phyloP scores from a whole-genome alignment of 768 basidiomycete genomes.

The Gautieria morchelliformis region DNA sequence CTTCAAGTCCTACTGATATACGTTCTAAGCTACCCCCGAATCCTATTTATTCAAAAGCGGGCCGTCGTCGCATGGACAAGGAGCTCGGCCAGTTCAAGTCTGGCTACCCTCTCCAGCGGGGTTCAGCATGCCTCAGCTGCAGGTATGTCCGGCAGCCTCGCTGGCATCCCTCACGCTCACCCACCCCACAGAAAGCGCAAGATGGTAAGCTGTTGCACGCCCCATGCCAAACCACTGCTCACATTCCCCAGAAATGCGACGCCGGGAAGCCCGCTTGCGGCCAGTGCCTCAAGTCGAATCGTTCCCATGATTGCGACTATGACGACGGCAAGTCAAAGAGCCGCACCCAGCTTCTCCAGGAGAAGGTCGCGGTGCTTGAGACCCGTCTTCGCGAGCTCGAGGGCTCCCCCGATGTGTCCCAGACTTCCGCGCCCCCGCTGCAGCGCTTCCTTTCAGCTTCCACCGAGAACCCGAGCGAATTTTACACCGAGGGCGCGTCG shows the following conservation, averaged over 20 bases:
- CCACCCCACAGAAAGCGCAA: conserved; percentile 27
- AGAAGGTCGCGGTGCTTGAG: conserved; percentile 46
- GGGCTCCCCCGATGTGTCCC: conserved; percentile 21
- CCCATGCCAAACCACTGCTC: neutral
- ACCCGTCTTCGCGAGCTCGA: conserved; percentile 46
- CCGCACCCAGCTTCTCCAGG: conserved; percentile 47
- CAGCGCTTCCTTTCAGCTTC: conserved; percentile 12
- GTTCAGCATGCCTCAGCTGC: conserved; percentile 36
- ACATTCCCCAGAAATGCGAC: conserved; percentile 45
- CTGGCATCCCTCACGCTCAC: conserved; percentile 1
- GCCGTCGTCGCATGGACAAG: conserved; percentile 7
- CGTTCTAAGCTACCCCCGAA: neutral
- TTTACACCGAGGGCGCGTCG: neutral
- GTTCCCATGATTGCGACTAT: conserved; percentile 44
- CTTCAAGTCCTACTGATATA: neutral
- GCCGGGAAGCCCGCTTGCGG: conserved; percentile 45
- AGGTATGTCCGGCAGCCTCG: conserved; percentile 20
- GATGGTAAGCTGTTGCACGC: conserved; percentile 23
- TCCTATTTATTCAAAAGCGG: neutral
- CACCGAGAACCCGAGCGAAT: neutral
- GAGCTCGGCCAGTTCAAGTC: conserved; percentile 3
- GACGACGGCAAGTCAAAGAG: conserved; percentile 53
- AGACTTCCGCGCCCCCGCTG: conserved; percentile 14
- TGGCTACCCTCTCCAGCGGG: conserved; percentile 24
- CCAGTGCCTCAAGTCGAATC: conserved; percentile 46